Conservation (phyloP, 495 filamentous ascomycete genomes). For the Evernia prunastri region DNA sequence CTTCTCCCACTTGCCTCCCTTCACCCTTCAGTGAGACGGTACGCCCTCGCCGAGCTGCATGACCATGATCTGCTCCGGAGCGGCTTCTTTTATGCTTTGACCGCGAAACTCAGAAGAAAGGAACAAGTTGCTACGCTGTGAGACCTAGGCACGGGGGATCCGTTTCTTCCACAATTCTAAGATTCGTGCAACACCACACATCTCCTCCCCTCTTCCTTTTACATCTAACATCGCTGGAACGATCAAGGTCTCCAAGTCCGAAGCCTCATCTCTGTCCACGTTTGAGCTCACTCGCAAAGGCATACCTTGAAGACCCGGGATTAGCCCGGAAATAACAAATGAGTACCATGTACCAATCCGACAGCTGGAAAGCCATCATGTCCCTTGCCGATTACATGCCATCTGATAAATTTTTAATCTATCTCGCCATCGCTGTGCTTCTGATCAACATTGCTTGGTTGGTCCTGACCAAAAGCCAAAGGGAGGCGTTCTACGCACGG, state of each 20-base stretch:
- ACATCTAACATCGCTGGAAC: neutral
- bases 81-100: neutral
- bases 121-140: neutral
- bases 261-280: neutral
- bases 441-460: slow-evolving; percentile 28
- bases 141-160: neutral
- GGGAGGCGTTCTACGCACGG: slow-evolving; percentile 23
- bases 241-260: neutral
- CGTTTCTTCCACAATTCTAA: neutral
- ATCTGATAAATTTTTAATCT: slow-evolving; percentile 3
- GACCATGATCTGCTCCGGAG: neutral
- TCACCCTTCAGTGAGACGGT: neutral
- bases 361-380: neutral
- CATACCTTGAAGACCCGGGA: neutral
- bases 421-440: slow-evolving; percentile 15
- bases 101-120: neutral
- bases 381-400: slow-evolving; percentile 4
- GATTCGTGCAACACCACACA: neutral
- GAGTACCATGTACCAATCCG: neutral
- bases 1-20: neutral
- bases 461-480: slow-evolving; percentile 25
- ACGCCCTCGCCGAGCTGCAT: neutral
- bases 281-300: neutral
- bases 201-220: neutral
- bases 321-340: neutral